Evolutionary conservation across 75 land plant species (phyloP).

Genomic region (Pseudotsuga menziesii): DNA sequence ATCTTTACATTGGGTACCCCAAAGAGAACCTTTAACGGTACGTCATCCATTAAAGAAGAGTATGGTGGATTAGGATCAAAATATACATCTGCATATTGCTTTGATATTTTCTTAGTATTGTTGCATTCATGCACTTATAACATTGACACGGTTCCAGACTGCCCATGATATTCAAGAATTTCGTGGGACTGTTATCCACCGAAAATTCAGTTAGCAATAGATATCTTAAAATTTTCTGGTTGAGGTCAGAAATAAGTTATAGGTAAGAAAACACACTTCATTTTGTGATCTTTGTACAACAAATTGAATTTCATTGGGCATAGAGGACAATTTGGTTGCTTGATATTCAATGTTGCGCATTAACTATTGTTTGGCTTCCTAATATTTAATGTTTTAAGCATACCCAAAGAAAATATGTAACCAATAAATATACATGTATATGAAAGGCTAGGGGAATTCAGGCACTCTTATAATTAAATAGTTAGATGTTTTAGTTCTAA

Average conservation of each 20-base stretch:
- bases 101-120: no score
- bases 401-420: not conserved
- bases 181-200: no score
- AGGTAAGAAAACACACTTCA: not conserved
- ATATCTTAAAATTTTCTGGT: no score
- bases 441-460: not conserved
- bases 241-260: not conserved
- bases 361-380: not conserved
- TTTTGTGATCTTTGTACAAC: not conserved
- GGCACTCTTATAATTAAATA: no score
- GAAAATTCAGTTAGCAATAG: no score
- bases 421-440: not conserved
- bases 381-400: not conserved
- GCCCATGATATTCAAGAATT: no score
- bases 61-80: not conserved
- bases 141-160: no score
- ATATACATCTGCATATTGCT: no score
- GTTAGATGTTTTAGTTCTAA: not conserved
- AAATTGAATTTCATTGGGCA: not conserved
- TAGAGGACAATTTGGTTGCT: not conserved
- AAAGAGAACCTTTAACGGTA: conserved; percentile 8
- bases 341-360: not conserved
- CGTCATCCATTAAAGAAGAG: conserved; percentile 8
- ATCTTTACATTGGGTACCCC: conserved; percentile 7
- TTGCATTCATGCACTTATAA: no score